These are phyloP conservation scores for Gaeumannomyces sp. DNA, from an alignment of 2,329 filamentous ascomycete species.

Conservation along the genomic window DNA sequence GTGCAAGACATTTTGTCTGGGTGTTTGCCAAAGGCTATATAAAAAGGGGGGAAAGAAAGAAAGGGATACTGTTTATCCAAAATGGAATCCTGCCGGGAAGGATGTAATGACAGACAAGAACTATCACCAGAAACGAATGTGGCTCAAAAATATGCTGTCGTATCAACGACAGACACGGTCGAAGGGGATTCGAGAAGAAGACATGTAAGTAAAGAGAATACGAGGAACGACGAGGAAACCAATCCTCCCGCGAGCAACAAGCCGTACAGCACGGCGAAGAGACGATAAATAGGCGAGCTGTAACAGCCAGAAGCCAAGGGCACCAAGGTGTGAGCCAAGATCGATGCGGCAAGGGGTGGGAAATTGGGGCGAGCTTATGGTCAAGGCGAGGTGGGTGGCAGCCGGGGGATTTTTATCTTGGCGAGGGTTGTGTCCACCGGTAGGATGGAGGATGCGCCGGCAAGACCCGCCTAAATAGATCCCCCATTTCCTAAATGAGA, in stretches of 20 bases:
- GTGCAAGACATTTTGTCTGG: not conserved
- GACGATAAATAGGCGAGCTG: not conserved
- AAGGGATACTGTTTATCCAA: not conserved
- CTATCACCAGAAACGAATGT: not conserved
- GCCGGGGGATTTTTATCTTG: not conserved
- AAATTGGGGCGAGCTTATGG: not conserved
- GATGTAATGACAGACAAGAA: not conserved
- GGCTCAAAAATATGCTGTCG: not conserved
- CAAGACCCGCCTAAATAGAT: too few relatives aligned
- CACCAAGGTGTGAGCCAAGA: not conserved
- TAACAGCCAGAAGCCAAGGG: not conserved
- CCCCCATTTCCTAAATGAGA: too few relatives aligned
- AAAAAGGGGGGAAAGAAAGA: too few relatives aligned
- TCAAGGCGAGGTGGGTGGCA: not conserved
- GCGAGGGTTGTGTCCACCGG: not conserved
- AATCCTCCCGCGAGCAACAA: not conserved
- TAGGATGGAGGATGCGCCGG: too few relatives aligned
- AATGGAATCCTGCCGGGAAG: not conserved
- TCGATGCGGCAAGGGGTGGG: not conserved
- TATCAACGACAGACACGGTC: not conserved
- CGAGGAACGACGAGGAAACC: not conserved
- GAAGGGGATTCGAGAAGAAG: not conserved
- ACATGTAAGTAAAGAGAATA: not conserved
- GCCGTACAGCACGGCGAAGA: not conserved
- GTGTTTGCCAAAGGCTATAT: not conserved